Percentiles rank a stretch among this genome's conserved stretches.
phyloP scores from a whole-genome alignment of 2,329 filamentous ascomycete genomes.

The Stagonosporopsis cucurbitacearum region DNA sequence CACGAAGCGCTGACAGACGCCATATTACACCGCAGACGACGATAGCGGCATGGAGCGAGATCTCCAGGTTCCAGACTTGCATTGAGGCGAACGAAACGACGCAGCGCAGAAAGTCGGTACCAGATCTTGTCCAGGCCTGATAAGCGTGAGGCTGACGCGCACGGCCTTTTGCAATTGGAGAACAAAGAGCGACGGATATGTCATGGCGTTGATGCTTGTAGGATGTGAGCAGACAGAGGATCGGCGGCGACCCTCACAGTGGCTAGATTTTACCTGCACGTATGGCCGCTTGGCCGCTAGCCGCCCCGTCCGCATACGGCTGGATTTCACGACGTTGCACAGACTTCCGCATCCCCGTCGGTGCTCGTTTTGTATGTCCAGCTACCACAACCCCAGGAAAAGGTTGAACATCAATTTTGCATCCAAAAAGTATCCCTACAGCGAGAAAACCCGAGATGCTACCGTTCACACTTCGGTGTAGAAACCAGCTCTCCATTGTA shows the following conservation, averaged over 20 bases:
- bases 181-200: constrained; percentile 7
- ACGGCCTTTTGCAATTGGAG: constrained; percentile 3
- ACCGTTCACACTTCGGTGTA: not conserved
- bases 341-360: constrained; percentile 29
- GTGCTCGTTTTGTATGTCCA: constrained; percentile 27
- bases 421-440: not conserved
- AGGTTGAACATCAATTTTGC: not conserved
- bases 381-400: constrained; percentile 24
- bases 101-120: constrained; percentile 1
- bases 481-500: not conserved
- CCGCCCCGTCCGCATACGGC: constrained; percentile 29
- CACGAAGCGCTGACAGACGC: constrained; percentile 26
- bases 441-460: not conserved
- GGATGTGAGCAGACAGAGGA: constrained; percentile 2
- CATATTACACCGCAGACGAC: constrained; percentile 37
- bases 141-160: constrained; percentile 8
- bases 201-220: constrained; percentile 1
- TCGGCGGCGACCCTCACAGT: constrained; percentile 27
- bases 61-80: not conserved
- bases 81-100: not conserved
- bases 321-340: constrained; percentile 47
- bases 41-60: constrained; percentile 4
- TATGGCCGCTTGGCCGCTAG: constrained; percentile 30
- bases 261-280: constrained; percentile 32
- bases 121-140: not conserved